These are phyloP conservation scores for Neckera pumila DNA, from an alignment of 225 moss, liverwort and hornwort species.

Conservation along the genomic window DNA sequence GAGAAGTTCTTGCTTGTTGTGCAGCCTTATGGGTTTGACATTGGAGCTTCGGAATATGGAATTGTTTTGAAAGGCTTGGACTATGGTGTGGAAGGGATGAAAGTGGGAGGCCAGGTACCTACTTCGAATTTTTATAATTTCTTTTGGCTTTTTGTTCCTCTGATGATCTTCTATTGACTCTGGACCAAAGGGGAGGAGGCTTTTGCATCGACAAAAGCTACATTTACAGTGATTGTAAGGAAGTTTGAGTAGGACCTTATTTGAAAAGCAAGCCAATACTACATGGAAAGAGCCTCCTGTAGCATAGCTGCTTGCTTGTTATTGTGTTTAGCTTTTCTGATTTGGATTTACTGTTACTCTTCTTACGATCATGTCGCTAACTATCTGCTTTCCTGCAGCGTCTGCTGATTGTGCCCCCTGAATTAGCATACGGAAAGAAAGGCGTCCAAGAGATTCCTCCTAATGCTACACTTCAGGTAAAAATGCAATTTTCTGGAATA, in stretches of 20 bases:
- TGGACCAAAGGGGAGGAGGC: not conserved
- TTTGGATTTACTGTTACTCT: not conserved
- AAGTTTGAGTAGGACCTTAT: not conserved
- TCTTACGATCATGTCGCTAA: not conserved
- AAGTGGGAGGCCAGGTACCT: slow-evolving; percentile 92
- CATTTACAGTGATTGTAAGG: not conserved
- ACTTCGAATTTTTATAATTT: not conserved
- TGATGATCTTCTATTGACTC: not conserved
- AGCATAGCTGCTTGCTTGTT: not conserved
- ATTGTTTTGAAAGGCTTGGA: slow-evolving; percentile 92
- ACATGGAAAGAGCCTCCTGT: not conserved
- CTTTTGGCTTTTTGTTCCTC: not conserved
- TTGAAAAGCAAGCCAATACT: not conserved
- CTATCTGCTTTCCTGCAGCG: slow-evolving; percentile 47
- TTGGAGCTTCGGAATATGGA: slow-evolving; percentile 75
- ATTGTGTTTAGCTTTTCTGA: not conserved
- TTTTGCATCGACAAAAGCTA: not conserved
- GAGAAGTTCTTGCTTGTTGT: not conserved
- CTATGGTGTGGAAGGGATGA: slow-evolving; percentile 87
- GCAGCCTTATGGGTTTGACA: slow-evolving; percentile 95
- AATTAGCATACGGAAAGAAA: slow-evolving; percentile 72
- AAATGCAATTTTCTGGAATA: not conserved
- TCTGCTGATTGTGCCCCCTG: slow-evolving; percentile 80
- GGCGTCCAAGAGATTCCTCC: slow-evolving; percentile 93
- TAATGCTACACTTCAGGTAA: slow-evolving; percentile 81